phyloP scores from a whole-genome alignment of 192 early-diverging fungal genomes.

The Polychytrium aggregatum region DNA sequence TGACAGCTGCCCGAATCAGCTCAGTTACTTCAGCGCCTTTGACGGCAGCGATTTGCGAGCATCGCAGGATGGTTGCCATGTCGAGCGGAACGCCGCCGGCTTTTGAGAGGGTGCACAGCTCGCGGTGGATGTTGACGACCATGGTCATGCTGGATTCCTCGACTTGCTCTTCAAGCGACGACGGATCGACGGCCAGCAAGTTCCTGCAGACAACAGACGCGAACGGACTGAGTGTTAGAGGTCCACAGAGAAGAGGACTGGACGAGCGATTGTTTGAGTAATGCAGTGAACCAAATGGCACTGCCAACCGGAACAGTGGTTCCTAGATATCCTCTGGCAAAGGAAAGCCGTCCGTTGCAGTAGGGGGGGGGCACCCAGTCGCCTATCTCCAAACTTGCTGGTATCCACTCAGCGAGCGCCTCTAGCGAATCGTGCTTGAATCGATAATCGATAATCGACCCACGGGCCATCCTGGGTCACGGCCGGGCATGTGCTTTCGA shows the following conservation, averaged over 20 bases:
- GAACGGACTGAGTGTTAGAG: not conserved
- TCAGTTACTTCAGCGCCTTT: constrained; percentile 70
- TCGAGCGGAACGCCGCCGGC: constrained; percentile 78
- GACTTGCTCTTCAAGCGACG: constrained; percentile 74
- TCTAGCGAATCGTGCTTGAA: not conserved
- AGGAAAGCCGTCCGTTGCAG: too few species aligned
- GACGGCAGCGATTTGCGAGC: constrained; percentile 67
- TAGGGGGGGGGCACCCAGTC: too few species aligned
- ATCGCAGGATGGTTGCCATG: constrained; percentile 63
- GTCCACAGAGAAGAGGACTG: not conserved
- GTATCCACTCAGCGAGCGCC: not conserved
- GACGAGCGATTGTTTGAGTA: too few species aligned
- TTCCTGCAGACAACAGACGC: constrained; percentile 11
- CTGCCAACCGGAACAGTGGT: too few species aligned
- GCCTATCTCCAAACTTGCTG: too few species aligned
- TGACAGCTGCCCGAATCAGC: constrained; percentile 60
- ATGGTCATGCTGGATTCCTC: constrained; percentile 75
- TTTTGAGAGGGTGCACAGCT: constrained; percentile 86
- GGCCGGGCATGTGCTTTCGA: too few species aligned
- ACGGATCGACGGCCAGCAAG: constrained; percentile 68
- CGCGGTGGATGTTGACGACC: constrained; percentile 82
- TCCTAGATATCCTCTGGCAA: too few species aligned
- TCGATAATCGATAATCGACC: too few species aligned
- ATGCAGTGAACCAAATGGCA: too few species aligned
- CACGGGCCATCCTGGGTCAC: too few species aligned